Conservation (phyloP, 1,284 basidiomycete genomes). For the Coniophora puteana region DNA sequence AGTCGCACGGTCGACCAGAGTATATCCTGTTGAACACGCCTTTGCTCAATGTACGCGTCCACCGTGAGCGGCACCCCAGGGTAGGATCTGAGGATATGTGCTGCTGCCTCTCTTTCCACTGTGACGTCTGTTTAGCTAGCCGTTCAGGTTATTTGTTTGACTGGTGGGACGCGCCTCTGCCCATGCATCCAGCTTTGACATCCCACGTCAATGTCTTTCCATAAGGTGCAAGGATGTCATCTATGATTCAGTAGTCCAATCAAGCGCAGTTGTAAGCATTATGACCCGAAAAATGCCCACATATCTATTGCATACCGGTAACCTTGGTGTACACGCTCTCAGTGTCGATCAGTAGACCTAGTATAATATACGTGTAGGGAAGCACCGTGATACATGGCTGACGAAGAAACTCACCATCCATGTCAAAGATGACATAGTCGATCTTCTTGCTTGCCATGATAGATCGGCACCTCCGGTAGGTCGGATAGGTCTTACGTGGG, state of each 20-base stretch:
- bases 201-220: conserved; percentile 80
- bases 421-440: conserved; percentile 77
- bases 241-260: conserved; percentile 11
- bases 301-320: conserved; percentile 49
- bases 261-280: neutral
- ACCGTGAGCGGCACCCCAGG: conserved; percentile 61
- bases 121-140: too few species aligned
- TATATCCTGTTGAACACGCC: conserved; percentile 54
- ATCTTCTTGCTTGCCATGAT: conserved; percentile 30
- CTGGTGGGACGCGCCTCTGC: conserved; percentile 55
- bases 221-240: conserved; percentile 67
- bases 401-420: conserved; percentile 62
- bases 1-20: conserved; percentile 65
- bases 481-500: too few species aligned
- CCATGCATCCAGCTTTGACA: conserved; percentile 81
- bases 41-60: conserved; percentile 54
- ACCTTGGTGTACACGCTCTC: conserved; percentile 73
- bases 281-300: conserved; percentile 2
- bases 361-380: neutral
- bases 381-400: conserved; percentile 1
- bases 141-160: neutral
- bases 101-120: conserved; percentile 65
- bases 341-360: conserved; percentile 66
- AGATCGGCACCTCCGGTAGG: too few species aligned
- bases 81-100: conserved; percentile 70